A percentile compares a stretch with the other conserved stretches of the same genome.
phyloP scores from a whole-genome alignment of 306 rosid species.

The Biancaea sappan region DNA sequence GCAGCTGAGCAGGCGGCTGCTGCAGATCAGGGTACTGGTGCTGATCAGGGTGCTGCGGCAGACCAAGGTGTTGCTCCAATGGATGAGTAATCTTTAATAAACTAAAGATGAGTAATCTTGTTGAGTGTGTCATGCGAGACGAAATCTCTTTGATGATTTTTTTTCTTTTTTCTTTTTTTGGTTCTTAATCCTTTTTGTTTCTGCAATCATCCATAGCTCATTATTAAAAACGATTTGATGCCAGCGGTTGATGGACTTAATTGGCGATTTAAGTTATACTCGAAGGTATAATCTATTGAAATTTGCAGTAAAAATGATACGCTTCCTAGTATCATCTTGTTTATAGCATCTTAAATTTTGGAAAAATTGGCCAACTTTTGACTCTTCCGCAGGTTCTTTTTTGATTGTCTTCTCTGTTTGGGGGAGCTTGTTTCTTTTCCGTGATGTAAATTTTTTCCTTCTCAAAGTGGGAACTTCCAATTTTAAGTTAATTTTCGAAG shows the following conservation, averaged over 20 bases:
- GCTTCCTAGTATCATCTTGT: neutral
- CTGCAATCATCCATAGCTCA: slow-evolving; percentile 47
- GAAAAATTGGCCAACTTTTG: neutral
- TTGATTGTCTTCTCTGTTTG: no score
- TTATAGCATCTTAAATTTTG: neutral
- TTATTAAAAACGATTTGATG: slow-evolving; percentile 38
- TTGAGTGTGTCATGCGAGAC: slow-evolving; percentile 37
- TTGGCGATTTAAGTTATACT: slow-evolving; percentile 29
- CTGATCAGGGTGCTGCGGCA: slow-evolving; percentile 43
- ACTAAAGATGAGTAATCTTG: slow-evolving; percentile 36
- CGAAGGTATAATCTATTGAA: slow-evolving; percentile 15
- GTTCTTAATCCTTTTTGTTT: slow-evolving; percentile 13
- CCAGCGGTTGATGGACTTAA: slow-evolving; percentile 41
- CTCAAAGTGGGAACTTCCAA: no score
- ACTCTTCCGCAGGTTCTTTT: no score
- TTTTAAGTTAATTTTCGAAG: no score
- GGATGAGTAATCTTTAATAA: no score
- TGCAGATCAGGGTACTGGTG: slow-evolving; percentile 4
- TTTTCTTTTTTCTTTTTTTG: no score
- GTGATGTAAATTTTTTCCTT: no score
- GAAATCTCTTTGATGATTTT: slow-evolving; percentile 32
- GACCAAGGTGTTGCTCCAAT: slow-evolving; percentile 66
- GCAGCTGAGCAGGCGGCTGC: slow-evolving; percentile 44
- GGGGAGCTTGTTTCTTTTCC: no score
- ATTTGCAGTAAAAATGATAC: slow-evolving; percentile 19